Conservation (phyloP, 805 yeast genomes). For the Candida yuanshanica region DNA sequence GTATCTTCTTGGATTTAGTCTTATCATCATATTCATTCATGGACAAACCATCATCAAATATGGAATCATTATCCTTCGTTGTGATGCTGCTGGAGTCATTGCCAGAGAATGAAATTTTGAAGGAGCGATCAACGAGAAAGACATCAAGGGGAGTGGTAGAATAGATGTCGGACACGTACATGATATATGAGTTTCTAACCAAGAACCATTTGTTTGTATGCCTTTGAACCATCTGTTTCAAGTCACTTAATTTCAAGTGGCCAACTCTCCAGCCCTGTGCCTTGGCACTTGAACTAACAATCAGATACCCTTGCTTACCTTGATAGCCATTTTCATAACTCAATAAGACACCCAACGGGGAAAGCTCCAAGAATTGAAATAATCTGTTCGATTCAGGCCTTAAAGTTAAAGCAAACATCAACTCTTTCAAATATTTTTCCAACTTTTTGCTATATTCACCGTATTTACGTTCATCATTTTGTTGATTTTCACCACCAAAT, state of each 20-base stretch:
- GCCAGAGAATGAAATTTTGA: constrained; percentile 49
- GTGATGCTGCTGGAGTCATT: constrained; percentile 22
- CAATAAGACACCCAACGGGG: constrained; percentile 79
- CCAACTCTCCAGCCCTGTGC: constrained; percentile 96
- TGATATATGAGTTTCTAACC: constrained; percentile 76
- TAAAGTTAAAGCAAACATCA: constrained; percentile 55
- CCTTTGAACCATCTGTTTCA: constrained; percentile 83
- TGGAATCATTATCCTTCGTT: constrained; percentile 33
- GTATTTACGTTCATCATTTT: neutral
- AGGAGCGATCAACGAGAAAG: constrained; percentile 77
- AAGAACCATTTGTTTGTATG: constrained; percentile 91
- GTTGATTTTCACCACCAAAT: neutral
- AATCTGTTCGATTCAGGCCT: constrained; percentile 78
- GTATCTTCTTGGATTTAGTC: constrained; percentile 32
- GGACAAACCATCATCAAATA: constrained; percentile 26
- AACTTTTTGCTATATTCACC: constrained; percentile 34
- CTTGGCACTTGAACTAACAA: constrained; percentile 75
- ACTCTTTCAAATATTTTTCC: constrained; percentile 60
- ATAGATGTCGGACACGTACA: constrained; percentile 79
- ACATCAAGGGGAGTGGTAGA: constrained; percentile 90
- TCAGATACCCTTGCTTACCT: constrained; percentile 86
- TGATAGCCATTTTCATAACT: constrained; percentile 75
- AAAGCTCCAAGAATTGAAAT: constrained; percentile 83
- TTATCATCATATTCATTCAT: constrained; percentile 22
- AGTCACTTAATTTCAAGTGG: constrained; percentile 73